Evolutionary conservation across 176 grass and related monocot species (phyloP).

Genomic region (Cenchrus americanus): DNA sequence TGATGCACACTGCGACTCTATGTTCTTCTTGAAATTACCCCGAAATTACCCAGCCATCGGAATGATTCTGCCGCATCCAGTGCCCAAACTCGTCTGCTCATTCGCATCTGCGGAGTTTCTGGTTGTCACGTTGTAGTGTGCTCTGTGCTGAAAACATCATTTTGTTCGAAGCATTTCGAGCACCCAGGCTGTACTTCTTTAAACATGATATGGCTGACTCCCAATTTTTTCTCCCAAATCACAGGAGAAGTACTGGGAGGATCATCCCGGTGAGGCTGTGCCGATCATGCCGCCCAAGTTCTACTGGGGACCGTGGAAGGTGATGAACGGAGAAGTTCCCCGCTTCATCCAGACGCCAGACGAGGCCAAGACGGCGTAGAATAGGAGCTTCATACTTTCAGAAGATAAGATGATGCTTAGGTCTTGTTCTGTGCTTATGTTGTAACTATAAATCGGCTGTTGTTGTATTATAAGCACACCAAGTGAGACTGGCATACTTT

Average conservation of each 20-base stretch:
- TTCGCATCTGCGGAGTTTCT: not conserved
- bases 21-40: not conserved
- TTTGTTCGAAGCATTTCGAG: not conserved
- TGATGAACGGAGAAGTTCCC: constrained; percentile 70
- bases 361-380: constrained; percentile 45
- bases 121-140: not conserved
- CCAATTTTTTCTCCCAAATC: not conserved
- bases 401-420: not conserved
- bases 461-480: no score
- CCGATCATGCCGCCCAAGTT: constrained; percentile 95
- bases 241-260: constrained; percentile 97
- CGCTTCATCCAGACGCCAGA: constrained; percentile 50
- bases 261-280: constrained; percentile 84
- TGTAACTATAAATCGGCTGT: no score
- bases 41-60: not conserved
- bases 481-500: no score
- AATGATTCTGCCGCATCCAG: not conserved
- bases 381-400: not conserved
- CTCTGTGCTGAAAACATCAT: no score
- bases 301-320: constrained; percentile 97
- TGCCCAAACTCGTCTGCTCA: not conserved
- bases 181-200: not conserved
- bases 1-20: not conserved
- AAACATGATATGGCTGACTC: no score
- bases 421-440: no score